A percentile compares a stretch with the other conserved stretches of the same genome.
These are phyloP conservation scores for Leptographium galeiforme DNA, from an alignment of 2,329 filamentous ascomycete species.

Conservation along the genomic window DNA sequence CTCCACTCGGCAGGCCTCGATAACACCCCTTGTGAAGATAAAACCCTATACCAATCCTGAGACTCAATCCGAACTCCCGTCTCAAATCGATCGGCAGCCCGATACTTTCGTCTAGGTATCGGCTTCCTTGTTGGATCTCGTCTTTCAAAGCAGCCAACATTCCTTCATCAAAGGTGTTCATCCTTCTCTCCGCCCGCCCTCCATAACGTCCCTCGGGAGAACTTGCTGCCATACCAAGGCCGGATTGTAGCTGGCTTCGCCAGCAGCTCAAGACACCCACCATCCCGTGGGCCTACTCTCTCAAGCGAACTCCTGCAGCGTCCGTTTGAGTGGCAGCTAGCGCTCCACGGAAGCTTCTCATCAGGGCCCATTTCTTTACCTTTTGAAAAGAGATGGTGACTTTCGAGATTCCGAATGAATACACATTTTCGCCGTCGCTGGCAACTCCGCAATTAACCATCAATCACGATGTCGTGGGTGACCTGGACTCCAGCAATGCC, in stretches of 20 bases:
- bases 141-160: slow-evolving; percentile 55
- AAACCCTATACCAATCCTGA: not conserved
- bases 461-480: slow-evolving; percentile 86
- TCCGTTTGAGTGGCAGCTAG: slow-evolving; percentile 97
- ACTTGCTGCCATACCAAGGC: slow-evolving; percentile 34
- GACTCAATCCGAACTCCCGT: not conserved
- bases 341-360: slow-evolving; percentile 60
- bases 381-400: slow-evolving; percentile 64
- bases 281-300: slow-evolving; percentile 91
- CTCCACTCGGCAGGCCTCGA: slow-evolving; percentile 33
- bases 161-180: slow-evolving; percentile 72
- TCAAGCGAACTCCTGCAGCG: slow-evolving; percentile 81
- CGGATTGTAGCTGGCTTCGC: slow-evolving; percentile 72
- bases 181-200: slow-evolving; percentile 72
- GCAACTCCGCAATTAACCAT: slow-evolving; percentile 86
- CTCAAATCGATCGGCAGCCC: slow-evolving; percentile 22
- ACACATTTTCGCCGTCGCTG: slow-evolving; percentile 69
- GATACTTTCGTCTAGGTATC: slow-evolving; percentile 75
- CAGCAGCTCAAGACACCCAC: slow-evolving; percentile 53
- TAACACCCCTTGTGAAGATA: slow-evolving; percentile 34
- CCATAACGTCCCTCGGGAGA: slow-evolving; percentile 73
- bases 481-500: slow-evolving; percentile 87
- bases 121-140: slow-evolving; percentile 26
- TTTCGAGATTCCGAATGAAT: slow-evolving; percentile 65
- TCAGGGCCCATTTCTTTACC: not conserved